Evolutionary conservation across 345 rosid genomes (phyloP).

Genomic region (Rhodamnia rubescens): DNA sequence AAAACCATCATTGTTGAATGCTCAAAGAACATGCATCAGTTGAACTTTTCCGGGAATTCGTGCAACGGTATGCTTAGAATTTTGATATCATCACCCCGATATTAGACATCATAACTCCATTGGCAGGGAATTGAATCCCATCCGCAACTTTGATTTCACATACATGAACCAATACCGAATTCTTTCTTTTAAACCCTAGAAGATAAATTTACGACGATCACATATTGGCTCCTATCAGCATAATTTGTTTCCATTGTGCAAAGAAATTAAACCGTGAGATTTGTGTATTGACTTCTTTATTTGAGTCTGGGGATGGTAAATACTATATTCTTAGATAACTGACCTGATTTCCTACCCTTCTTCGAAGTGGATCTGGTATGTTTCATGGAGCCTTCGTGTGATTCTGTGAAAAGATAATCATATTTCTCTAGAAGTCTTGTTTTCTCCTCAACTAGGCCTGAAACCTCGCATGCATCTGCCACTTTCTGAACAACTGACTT

Average conservation of each 20-base stretch:
- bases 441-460: conserved; percentile 61
- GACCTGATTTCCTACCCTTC: conserved; percentile 34
- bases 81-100: neutral
- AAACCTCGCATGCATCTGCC: conserved; percentile 65
- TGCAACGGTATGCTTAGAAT: neutral
- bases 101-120: neutral
- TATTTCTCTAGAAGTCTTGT: conserved; percentile 52
- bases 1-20: neutral
- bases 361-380: conserved; percentile 15
- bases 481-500: conserved; percentile 65
- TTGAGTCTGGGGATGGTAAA: neutral
- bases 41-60: neutral
- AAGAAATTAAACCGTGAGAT: neutral
- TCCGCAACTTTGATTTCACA: neutral
- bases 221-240: neutral
- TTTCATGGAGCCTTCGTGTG: conserved; percentile 8
- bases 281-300: neutral
- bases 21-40: neutral
- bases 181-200: neutral
- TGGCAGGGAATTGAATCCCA: neutral
- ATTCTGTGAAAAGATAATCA: conserved; percentile 29
- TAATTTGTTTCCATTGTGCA: neutral
- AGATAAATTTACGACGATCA: neutral
- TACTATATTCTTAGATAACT: neutral
- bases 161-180: neutral